A percentile compares a stretch with the other conserved stretches of the same genome.
These are phyloP conservation scores for Entonaema liquescens DNA, from an alignment of 495 filamentous ascomycete genomes.

Conservation along the genomic window DNA sequence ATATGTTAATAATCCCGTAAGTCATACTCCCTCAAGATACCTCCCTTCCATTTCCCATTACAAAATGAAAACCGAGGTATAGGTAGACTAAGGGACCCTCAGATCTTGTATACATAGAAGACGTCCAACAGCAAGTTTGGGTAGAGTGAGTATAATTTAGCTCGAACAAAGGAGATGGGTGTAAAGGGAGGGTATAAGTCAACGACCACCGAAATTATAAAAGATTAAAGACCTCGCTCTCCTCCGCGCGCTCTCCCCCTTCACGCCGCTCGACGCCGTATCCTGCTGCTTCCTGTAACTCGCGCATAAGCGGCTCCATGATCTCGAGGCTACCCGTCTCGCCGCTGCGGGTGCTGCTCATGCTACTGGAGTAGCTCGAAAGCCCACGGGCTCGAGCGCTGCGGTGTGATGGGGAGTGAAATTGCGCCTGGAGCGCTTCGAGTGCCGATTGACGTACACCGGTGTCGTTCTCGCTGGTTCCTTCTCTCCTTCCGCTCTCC, in stretches of 20 bases:
- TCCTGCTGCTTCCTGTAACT: constrained; percentile 29
- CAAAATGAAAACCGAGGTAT: no score
- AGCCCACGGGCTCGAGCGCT: background rate
- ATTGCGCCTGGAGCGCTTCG: constrained; percentile 16
- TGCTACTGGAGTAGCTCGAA: constrained; percentile 2
- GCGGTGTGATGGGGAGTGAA: constrained; percentile 7
- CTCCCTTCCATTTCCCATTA: background rate
- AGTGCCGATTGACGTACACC: constrained; percentile 3
- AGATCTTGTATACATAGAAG: background rate
- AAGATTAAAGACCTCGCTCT: constrained; percentile 36
- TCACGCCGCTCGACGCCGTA: background rate
- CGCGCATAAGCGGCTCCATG: constrained; percentile 38
- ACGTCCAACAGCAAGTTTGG: background rate
- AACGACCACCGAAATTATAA: constrained; percentile 18
- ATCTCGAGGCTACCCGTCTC: constrained; percentile 16
- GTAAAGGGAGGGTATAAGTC: constrained; percentile 27
- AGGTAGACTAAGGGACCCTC: background rate
- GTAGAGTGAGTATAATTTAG: background rate
- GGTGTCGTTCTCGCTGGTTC: background rate
- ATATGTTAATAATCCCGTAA: background rate
- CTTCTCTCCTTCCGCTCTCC: background rate
- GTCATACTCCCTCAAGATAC: background rate
- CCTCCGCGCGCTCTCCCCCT: background rate
- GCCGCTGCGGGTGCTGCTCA: constrained; percentile 7
- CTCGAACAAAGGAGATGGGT: constrained; percentile 4